Evolutionary conservation across 352 stramenopile species (phyloP).

Genomic region (Globisporangium splendens): DNA sequence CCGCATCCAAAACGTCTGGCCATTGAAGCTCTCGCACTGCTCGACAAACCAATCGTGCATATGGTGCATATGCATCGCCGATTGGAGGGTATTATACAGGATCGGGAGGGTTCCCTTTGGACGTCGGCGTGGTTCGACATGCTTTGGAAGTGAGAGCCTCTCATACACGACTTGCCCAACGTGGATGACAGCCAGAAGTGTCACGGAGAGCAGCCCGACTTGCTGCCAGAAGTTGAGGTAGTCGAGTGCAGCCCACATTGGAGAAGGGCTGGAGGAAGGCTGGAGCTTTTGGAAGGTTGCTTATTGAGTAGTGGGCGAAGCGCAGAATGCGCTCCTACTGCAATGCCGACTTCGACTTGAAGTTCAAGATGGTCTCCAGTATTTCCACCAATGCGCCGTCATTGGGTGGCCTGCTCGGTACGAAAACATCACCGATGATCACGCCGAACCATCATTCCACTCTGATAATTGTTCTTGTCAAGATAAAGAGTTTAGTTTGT

Average conservation of each 20-base stretch:
- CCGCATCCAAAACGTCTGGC: neutral
- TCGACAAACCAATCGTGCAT: neutral
- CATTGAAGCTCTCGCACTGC: neutral
- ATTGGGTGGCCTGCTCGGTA: neutral
- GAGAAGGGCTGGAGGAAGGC: too few relatives aligned
- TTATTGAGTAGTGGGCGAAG: too few relatives aligned
- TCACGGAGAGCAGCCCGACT: neutral
- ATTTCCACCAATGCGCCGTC: too few relatives aligned
- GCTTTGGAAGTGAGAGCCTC: neutral
- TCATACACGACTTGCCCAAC: neutral
- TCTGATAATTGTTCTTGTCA: neutral
- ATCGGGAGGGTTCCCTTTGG: neutral
- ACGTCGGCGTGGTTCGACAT: neutral
- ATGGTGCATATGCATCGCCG: neutral
- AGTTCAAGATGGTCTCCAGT: too few relatives aligned
- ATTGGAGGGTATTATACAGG: neutral
- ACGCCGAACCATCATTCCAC: neutral
- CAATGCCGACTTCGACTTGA: too few relatives aligned
- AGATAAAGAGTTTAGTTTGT: neutral
- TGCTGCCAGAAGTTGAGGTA: neutral
- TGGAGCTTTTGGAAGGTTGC: too few relatives aligned
- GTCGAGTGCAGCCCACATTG: neutral
- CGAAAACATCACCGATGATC: neutral
- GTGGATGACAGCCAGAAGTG: neutral
- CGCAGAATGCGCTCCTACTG: too few relatives aligned